Evolutionary conservation across 1,139 yeast species (phyloP), one percentile per base, ranked within the genome.

Genomic region (Wickerhamiella infanticola): DNA sequence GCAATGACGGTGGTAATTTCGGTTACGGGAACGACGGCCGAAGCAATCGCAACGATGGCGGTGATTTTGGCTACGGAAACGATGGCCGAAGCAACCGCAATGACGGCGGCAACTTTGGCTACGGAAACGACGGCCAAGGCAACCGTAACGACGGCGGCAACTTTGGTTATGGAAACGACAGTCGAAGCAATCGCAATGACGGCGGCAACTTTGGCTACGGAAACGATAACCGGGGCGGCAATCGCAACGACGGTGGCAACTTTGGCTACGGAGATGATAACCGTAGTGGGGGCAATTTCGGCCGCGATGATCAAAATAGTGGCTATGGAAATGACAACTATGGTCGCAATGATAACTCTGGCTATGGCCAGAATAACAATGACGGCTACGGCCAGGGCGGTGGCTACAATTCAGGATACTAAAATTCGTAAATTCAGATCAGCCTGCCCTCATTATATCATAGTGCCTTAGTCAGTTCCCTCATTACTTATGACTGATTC

Each of bases 131-230:
- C 13, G 2, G 8, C 49, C 47, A 47, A 27, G 46, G 49, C 31
- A 46, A 43, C 42, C 29, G 37, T 41, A 45, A 37, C 24, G 38
- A 40, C 25, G 29, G 23, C 24, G 50, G 47, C 41, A 40, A 45
- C 39, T 31, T 24, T 43, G 47, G 47, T 44, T 47, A 47, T 47
- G 43, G 47, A 24, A 29, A 38, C 41, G 50, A 50, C 45, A 24
- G 41, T 23, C 46, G 43, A 39, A 49, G 53, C 39, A 26, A 38
- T n/a, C 8, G 8, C 39, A n/a, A 23, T 37, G 35, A 39, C 29
- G 42, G 39, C 37, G 24, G 31, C 35, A 18, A 27, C 25, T 24
- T 9, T 23, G 42, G 43, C 43, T 47, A 49, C 42, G 44, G 43
- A 31, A 39, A 43, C 51, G 23, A 37, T 31, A 29, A 37, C 47